These are phyloP conservation scores for Xylariaceae sp. DNA, from an alignment of 2,329 filamentous ascomycete species.

Conservation along the genomic window DNA sequence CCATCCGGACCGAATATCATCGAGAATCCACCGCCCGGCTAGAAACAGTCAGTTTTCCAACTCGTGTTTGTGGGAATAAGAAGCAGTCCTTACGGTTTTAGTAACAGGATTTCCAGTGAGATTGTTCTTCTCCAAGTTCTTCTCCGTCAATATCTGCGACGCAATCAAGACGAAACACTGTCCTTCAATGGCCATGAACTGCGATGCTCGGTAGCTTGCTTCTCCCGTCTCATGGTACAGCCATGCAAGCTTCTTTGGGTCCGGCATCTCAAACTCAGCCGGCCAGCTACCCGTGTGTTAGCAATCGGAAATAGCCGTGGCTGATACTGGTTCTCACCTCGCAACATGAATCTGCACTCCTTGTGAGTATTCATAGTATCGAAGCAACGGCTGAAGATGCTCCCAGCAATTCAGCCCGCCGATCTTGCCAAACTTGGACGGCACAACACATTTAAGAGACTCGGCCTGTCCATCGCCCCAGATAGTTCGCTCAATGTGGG, in stretches of 20 bases:
- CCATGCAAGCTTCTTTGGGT: conserved; percentile 35
- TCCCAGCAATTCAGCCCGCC: conserved; percentile 58
- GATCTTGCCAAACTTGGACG: conserved; percentile 49
- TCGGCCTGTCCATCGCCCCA: conserved; percentile 58
- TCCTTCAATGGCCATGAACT: conserved; percentile 44
- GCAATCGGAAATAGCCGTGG: too few species aligned
- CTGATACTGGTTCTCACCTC: conserved; percentile 18
- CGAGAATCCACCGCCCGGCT: conserved; percentile 45
- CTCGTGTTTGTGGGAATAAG: conserved; percentile 1
- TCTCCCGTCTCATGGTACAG: conserved; percentile 36
- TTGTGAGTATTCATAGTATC: conserved; percentile 36
- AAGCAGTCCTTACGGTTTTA: conserved; percentile 28
- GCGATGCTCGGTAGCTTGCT: conserved; percentile 35
- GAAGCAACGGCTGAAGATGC: conserved; percentile 52
- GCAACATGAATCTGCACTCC: conserved; percentile 35
- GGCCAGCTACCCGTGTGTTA: conserved; percentile 26
- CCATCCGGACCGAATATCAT: conserved; percentile 54
- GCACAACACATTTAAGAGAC: conserved; percentile 51
- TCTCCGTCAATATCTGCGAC: conserved; percentile 40
- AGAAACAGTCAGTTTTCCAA: conserved; percentile 6
- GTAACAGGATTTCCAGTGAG: conserved; percentile 37
- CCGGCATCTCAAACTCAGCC: conserved; percentile 35
- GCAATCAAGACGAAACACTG: conserved; percentile 41
- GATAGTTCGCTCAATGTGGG: conserved; percentile 45
- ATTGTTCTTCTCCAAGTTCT: conserved; percentile 39